Evolutionary conservation across 805 yeast species (phyloP), one percentile per base, ranked within the genome.

Genomic region (Yarrowia deformans): DNA sequence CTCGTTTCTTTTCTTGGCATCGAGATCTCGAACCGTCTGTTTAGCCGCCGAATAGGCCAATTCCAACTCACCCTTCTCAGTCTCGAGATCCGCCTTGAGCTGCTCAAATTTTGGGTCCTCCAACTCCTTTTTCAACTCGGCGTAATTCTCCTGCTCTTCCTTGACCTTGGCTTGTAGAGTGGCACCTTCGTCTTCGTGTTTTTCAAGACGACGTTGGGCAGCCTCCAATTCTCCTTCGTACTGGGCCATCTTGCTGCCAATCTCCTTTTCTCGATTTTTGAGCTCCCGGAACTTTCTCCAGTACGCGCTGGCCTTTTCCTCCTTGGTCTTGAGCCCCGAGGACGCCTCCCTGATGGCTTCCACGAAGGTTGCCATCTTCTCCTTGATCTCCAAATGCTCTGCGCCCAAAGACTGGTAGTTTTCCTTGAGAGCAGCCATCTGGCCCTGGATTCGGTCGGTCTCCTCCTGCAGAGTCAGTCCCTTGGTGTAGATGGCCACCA

Each of bases 141-240:
- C 16, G 52, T 29, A 32, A 6, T 3, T 14, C 19, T 29, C 14
- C 56, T 50, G 40, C 5, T 35, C 42, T 8, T 19, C 35, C 34
- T 39, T 23, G 45, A 39, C 61, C 9, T 23, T 55, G 34, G 3
- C 10, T 14, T 55, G 19, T 18, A 55, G 42, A 7, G 2, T 13
- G 5, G 1, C 7, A 8, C 23, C 18, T 8, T 43, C 23, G 12
- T 43, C 23, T 6, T 10, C 16, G 29, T 45, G 46, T 2, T n/a
- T 8, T 1, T 43, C 46, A 8, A 43, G 46, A 19, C 29, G 49
- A 1, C 32, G 29, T 7, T 45, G 12, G 13, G 60, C 64, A n/a
- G 64, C 40, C n/a, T 42, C 19, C 14, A 56, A 18, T 29, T 40
- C 63, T 12, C 49, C 40, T 12, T 42, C 39, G 40, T 56, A 29